phyloP scores from a whole-genome alignment of 2,329 filamentous ascomycete genomes.

The Chaetothyriales sp. region DNA sequence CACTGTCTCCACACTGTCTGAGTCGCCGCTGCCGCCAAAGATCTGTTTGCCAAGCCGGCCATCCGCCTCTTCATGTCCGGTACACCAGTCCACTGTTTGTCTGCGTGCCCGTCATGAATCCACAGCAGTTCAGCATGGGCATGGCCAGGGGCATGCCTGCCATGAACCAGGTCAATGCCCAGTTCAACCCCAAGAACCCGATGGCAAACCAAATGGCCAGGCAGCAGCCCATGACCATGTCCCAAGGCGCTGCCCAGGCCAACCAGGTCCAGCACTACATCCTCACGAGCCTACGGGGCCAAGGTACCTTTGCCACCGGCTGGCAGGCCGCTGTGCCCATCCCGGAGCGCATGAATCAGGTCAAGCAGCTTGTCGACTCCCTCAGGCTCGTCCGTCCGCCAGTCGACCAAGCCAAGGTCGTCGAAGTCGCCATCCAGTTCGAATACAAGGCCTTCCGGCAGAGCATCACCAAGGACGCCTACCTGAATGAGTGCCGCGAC shows the following conservation, averaged over 20 bases:
- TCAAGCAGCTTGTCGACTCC: constrained; percentile 34
- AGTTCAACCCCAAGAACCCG: neutral
- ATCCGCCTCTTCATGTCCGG: neutral
- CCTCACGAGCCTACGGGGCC: constrained; percentile 26
- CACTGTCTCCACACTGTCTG: neutral
- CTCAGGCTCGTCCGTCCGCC: constrained; percentile 33
- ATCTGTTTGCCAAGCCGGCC: neutral
- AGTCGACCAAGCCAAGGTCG: constrained; percentile 25
- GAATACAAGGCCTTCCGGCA: constrained; percentile 33
- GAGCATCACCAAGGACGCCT: constrained; percentile 24
- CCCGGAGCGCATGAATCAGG: constrained; percentile 28
- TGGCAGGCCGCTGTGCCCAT: constrained; percentile 31
- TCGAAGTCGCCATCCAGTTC: constrained; percentile 30
- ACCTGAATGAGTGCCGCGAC: constrained; percentile 31
- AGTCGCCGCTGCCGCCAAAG: neutral
- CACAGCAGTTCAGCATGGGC: constrained; percentile 18
- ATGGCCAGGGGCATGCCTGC: constrained; percentile 17
- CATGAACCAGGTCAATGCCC: constrained; percentile 10
- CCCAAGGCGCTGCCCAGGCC: constrained; percentile 22
- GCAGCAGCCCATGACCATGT: constrained; percentile 18
- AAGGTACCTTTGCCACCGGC: constrained; percentile 32
- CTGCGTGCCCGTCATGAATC: constrained; percentile 11
- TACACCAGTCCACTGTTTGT: neutral
- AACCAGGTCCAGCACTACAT: constrained; percentile 22
- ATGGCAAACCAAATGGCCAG: constrained; percentile 12